Conservation (phyloP, 805 yeast genomes). For the Hermanozyma aechmeae region DNA sequence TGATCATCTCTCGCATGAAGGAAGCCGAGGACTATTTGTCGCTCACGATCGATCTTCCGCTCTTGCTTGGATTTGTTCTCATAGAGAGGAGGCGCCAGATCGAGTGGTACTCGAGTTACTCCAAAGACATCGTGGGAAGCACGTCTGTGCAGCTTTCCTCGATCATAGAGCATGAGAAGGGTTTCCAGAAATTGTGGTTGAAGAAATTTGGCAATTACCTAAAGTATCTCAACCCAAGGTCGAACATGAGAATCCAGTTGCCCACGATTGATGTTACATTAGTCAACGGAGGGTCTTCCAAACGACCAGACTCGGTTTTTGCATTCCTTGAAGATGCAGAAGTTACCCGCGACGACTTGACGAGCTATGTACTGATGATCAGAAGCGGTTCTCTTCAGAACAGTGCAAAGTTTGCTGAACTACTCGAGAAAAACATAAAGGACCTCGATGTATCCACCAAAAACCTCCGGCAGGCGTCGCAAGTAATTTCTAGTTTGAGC, state of each 20-base stretch:
- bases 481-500: conserved; percentile 23
- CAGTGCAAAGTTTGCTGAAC: conserved; percentile 20
- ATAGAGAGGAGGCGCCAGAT: conserved; percentile 52
- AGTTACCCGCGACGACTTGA: conserved; percentile 24
- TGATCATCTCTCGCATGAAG: conserved; percentile 14
- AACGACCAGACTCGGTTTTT: conserved; percentile 5
- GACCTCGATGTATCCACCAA: conserved; percentile 33
- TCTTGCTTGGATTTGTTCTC: conserved; percentile 60
- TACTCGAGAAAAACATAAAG: conserved; percentile 36
- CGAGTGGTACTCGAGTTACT: conserved; percentile 43
- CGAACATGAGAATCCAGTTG: conserved; percentile 6
- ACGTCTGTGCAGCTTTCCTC: conserved; percentile 51
- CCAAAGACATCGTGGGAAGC: conserved; percentile 30
- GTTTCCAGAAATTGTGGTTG: conserved; percentile 52
- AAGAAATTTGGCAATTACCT: conserved; percentile 45
- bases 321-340: conserved; percentile 28
- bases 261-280: conserved; percentile 29
- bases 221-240: conserved; percentile 10
- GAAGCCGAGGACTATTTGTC: conserved; percentile 28
- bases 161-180: conserved; percentile 47
- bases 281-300: conserved; percentile 3
- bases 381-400: conserved; percentile 18
- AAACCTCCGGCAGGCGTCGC: conserved; percentile 25
- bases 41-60: conserved; percentile 55
- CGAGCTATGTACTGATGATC: conserved; percentile 16